These are phyloP conservation scores for Coffea humblotiana DNA, from an alignment of 305 asterid species.

Conservation along the genomic window DNA sequence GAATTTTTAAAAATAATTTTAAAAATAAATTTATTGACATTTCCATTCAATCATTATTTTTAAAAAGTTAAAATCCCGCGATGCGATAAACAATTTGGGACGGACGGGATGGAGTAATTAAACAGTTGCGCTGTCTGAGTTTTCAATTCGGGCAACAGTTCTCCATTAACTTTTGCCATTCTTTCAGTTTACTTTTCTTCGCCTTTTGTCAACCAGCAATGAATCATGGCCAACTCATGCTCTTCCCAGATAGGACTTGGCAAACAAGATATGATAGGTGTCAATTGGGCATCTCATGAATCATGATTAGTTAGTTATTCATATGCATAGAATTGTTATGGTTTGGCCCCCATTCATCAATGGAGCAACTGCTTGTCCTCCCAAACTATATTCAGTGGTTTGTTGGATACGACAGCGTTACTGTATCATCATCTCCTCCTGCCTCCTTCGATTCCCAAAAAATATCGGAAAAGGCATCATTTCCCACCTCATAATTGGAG, in stretches of 20 bases:
- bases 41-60: no score
- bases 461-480: not conserved
- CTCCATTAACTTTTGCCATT: not conserved
- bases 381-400: not conserved
- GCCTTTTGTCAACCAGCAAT: not conserved
- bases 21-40: no score
- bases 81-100: no score
- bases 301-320: slow-evolving; percentile 2
- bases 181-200: not conserved
- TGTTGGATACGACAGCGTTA: not conserved
- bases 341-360: slow-evolving; percentile 12
- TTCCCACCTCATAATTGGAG: not conserved
- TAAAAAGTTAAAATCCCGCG: no score
- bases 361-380: not conserved
- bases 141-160: no score
- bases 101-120: no score
- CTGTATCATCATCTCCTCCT: not conserved
- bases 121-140: no score
- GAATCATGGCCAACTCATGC: slow-evolving; percentile 15
- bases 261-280: not conserved
- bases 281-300: not conserved
- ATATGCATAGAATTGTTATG: not conserved
- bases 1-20: no score
- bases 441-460: no score
- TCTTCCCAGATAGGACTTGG: not conserved